Percentiles rank a stretch among this genome's conserved stretches.
Evolutionary conservation across 495 filamentous ascomycete genomes (phyloP).

Genomic region (Staphylotrichum tortipilum): DNA sequence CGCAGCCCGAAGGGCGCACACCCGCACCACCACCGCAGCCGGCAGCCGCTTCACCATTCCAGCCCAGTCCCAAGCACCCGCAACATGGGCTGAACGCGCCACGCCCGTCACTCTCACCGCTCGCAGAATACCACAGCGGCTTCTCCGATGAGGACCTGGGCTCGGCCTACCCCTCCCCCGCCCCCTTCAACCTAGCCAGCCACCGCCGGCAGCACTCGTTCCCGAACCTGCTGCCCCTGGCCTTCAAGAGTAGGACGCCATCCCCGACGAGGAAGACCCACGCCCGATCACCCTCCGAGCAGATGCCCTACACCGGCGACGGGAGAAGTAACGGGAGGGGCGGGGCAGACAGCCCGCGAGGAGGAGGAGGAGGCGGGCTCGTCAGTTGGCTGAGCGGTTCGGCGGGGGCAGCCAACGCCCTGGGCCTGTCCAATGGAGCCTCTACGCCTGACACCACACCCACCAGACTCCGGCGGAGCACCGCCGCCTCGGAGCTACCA

Average conservation of each 20-base stretch:
- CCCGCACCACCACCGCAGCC: too few relatives aligned
- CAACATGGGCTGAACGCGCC: slow-evolving; percentile 12
- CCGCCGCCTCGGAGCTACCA: slow-evolving; percentile 2
- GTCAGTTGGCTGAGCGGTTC: slow-evolving; percentile 29
- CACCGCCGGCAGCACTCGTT: slow-evolving; percentile 39
- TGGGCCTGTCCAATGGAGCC: slow-evolving; percentile 8
- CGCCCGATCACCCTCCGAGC: slow-evolving; percentile 21
- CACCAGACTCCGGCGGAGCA: slow-evolving; percentile 17
- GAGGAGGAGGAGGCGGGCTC: slow-evolving; percentile 17
- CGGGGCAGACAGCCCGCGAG: slow-evolving; percentile 16
- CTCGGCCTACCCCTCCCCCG: slow-evolving; percentile 14
- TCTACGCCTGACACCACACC: slow-evolving; percentile 22
- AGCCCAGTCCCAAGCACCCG: slow-evolving; percentile 5
- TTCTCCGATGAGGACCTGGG: slow-evolving; percentile 24
- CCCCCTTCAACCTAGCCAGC: slow-evolving; percentile 13
- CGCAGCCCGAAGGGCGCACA: slow-evolving; percentile 19
- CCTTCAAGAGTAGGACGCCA: slow-evolving; percentile 23
- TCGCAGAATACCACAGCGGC: slow-evolving; percentile 31
- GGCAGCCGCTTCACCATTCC: slow-evolving; percentile 7
- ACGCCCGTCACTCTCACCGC: slow-evolving; percentile 18
- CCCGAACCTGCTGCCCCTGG: slow-evolving; percentile 28
- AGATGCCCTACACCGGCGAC: slow-evolving; percentile 40
- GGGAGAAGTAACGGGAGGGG: slow-evolving; percentile 16
- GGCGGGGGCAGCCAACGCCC: slow-evolving; percentile 11
- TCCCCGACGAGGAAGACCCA: slow-evolving; percentile 26